Evolutionary conservation across 805 yeast genomes (phyloP).

Genomic region (Schizosaccharomyces lindneri): DNA sequence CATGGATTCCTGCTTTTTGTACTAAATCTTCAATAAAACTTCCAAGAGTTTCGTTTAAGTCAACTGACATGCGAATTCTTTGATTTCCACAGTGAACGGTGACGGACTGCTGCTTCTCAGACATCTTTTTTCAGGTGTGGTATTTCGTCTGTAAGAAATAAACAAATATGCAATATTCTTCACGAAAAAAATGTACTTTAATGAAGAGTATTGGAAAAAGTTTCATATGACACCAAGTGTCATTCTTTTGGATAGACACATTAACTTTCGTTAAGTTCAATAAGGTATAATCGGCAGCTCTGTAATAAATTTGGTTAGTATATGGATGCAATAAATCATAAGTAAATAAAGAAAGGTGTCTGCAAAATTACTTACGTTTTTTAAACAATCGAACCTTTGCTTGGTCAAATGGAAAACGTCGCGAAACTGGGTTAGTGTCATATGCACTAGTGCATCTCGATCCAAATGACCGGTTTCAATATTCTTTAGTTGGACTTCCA

Average conservation of each 20-base stretch:
- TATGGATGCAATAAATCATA: not conserved
- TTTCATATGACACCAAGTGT: too few relatives aligned
- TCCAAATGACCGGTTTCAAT: not conserved
- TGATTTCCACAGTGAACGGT: not conserved
- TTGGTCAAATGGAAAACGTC: not conserved
- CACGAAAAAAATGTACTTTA: too few relatives aligned
- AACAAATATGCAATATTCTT: too few relatives aligned
- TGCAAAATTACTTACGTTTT: not conserved
- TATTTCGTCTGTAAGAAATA: too few relatives aligned
- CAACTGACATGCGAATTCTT: not conserved
- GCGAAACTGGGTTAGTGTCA: not conserved
- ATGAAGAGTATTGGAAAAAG: too few relatives aligned
- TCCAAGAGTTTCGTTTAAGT: not conserved
- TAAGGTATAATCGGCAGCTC: not conserved
- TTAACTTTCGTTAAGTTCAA: not conserved
- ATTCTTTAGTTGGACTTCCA: constrained; percentile 1
- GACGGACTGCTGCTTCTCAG: not conserved
- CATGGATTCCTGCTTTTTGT: not conserved
- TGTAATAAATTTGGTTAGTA: not conserved
- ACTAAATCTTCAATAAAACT: not conserved
- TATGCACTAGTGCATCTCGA: not conserved
- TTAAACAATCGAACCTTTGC: not conserved
- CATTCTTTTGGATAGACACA: too few relatives aligned
- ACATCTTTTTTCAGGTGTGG: not conserved
- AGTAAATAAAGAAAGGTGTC: not conserved